A percentile compares a stretch with the other conserved stretches of the same genome.
Conservation (phyloP, 306 rosid species). For the Inga leiocalycina region DNA sequence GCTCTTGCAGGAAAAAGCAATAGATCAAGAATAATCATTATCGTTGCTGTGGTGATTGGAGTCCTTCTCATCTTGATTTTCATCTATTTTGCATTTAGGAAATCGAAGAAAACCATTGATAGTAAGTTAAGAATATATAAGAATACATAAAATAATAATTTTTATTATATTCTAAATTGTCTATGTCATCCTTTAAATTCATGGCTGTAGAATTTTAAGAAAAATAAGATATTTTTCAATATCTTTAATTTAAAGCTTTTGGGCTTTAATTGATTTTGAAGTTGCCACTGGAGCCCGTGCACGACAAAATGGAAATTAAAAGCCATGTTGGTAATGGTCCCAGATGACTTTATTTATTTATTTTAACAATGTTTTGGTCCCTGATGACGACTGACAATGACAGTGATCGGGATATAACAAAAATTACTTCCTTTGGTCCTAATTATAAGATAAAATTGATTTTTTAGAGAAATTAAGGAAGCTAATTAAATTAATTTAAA, state of each 20-base stretch:
- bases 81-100: background rate
- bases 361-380: background rate
- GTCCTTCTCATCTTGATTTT: background rate
- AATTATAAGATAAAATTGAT: too few relatives aligned
- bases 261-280: background rate
- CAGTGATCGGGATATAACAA: background rate
- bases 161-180: background rate
- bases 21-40: background rate
- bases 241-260: background rate
- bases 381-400: background rate
- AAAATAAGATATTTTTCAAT: background rate
- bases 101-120: background rate
- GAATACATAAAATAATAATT: background rate
- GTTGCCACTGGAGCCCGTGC: background rate
- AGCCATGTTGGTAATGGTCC: background rate
- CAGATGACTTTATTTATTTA: background rate
- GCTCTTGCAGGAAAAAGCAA: conserved; percentile 10
- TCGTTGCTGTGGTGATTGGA: background rate
- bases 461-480: too few relatives aligned
- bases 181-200: background rate
- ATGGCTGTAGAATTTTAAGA: background rate
- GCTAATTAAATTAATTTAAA: too few relatives aligned
- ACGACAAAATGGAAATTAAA: background rate
- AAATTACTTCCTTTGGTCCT: too few relatives aligned
- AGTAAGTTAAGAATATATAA: background rate